These are phyloP conservation scores for Lathyrus oleraceus DNA, from an alignment of 306 rosid genomes.

Conservation along the genomic window DNA sequence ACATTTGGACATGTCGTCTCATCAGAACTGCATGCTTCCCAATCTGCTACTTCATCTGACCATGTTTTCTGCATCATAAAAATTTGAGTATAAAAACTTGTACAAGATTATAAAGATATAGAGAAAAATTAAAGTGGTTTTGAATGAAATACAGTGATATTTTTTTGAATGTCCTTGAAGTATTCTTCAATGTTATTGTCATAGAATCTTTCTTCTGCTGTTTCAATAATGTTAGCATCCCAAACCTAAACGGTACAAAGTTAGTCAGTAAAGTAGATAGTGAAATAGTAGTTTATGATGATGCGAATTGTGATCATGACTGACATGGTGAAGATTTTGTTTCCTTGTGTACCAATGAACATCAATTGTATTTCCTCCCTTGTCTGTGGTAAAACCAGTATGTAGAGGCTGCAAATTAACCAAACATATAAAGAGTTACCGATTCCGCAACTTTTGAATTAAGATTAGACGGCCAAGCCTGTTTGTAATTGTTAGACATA, in stretches of 20 bases:
- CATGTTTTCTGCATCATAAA: constrained; percentile 58
- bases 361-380: constrained; percentile 71
- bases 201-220: constrained; percentile 65
- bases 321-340: constrained; percentile 92
- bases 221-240: constrained; percentile 77
- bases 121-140: background rate
- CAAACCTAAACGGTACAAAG: constrained; percentile 51
- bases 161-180: constrained; percentile 56
- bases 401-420: constrained; percentile 78
- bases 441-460: no score
- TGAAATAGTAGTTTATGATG: background rate
- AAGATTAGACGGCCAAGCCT: no score
- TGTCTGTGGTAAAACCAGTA: constrained; percentile 81
- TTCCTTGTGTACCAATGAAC: constrained; percentile 77
- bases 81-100: background rate
- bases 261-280: background rate
- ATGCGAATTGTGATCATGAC: constrained; percentile 41
- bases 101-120: background rate
- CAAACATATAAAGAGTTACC: no score
- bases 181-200: constrained; percentile 41
- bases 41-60: constrained; percentile 54
- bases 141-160: constrained; percentile 57
- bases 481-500: no score
- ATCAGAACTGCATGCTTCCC: constrained; percentile 66
- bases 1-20: constrained; percentile 58